Evolutionary conservation across 179 eudicot species (phyloP).

Genomic region (Spinacia oleracea): DNA sequence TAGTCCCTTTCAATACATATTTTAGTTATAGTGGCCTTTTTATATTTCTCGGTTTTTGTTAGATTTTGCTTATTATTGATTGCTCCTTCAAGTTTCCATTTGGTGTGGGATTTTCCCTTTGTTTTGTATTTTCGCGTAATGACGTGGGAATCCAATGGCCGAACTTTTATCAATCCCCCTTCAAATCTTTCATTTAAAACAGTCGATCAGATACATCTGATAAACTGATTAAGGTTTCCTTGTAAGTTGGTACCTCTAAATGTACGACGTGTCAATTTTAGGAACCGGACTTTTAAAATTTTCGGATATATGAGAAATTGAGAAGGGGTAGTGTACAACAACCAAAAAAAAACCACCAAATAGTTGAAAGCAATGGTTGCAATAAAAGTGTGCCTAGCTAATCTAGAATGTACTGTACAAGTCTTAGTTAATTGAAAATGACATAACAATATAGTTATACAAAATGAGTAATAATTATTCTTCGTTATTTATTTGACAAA

Average conservation of each 20-base stretch:
- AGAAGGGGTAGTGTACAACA: constrained; percentile 27
- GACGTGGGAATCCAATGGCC: not conserved
- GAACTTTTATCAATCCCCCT: too few species aligned
- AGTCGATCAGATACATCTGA: too few species aligned
- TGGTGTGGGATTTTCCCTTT: constrained; percentile 14
- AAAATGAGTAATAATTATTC: not conserved
- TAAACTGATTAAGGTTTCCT: too few species aligned
- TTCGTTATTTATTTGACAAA: constrained; percentile 6
- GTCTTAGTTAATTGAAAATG: constrained; percentile 40
- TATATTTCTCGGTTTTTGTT: constrained; percentile 5
- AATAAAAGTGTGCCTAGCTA: constrained; percentile 12
- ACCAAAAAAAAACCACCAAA: constrained; percentile 33
- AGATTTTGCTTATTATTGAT: constrained; percentile 8
- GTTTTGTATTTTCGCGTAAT: not conserved
- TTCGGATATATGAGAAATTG: constrained; percentile 18
- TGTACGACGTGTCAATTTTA: too few species aligned
- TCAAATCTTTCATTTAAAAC: too few species aligned
- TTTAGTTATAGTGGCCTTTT: not conserved
- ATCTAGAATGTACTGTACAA: constrained; percentile 25
- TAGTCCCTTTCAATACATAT: constrained; percentile 20
- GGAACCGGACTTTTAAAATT: too few species aligned
- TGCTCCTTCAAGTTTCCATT: constrained; percentile 12
- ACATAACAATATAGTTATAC: constrained; percentile 19
- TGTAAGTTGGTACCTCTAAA: too few species aligned
- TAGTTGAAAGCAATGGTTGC: constrained; percentile 34